A percentile compares a stretch with the other conserved stretches of the same genome.
Evolutionary conservation across 2,329 filamentous ascomycete species (phyloP).

Genomic region (Fusarium udum): DNA sequence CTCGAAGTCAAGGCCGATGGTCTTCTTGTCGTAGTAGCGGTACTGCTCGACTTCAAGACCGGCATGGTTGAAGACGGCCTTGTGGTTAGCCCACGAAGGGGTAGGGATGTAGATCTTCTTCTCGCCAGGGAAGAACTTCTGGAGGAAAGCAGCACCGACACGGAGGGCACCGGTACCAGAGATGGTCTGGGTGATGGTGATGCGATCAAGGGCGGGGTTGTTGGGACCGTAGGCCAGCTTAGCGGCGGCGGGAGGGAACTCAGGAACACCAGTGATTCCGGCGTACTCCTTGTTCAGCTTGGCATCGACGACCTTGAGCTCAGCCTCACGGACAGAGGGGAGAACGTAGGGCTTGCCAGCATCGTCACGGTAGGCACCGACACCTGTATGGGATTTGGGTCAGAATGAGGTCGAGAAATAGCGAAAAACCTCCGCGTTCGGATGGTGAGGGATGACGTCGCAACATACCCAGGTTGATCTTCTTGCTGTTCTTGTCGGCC

Average conservation of each 20-base stretch:
- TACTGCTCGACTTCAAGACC: constrained; percentile 94
- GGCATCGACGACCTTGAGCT: constrained; percentile 82
- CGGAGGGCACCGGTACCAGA: constrained; percentile 96
- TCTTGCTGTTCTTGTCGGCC: constrained; percentile 90
- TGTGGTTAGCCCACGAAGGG: constrained; percentile 98
- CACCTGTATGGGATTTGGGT: constrained; percentile 63
- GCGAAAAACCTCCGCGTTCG: constrained; percentile 21
- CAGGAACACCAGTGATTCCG: constrained; percentile 93
- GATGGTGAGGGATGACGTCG: constrained; percentile 13
- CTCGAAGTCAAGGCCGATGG: constrained; percentile 96
- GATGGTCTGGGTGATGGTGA: constrained; percentile 97
- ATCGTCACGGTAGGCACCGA: constrained; percentile 98
- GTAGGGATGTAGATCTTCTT: constrained; percentile 98
- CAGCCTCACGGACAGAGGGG: constrained; percentile 88
- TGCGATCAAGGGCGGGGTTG: constrained; percentile 78
- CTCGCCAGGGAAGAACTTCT: constrained; percentile 87
- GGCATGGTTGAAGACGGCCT: constrained; percentile 92
- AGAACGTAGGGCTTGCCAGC: constrained; percentile 98
- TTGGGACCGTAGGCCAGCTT: constrained; percentile 88
- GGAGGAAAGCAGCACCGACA: constrained; percentile 92
- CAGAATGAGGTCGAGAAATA: constrained; percentile 31
- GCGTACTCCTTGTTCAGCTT: constrained; percentile 97
- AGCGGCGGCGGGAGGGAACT: constrained; percentile 93
- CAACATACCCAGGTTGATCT: constrained; percentile 91
- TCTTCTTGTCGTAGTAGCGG: constrained; percentile 99